Base-by-base conservation (phyloP, 164 flowering plant species). In the Litsea cubeba region DNA sequence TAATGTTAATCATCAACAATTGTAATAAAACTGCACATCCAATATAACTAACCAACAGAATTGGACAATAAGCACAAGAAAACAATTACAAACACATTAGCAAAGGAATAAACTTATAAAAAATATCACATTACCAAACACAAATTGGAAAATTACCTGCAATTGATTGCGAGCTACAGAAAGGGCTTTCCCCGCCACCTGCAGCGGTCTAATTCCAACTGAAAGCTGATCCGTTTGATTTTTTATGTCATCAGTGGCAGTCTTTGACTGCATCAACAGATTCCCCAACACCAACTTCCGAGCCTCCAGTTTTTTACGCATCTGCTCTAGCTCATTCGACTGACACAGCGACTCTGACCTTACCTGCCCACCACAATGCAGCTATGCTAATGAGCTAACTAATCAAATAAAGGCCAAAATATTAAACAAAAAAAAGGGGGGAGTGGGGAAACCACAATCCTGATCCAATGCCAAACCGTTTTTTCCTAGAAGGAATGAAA, bases 321-420 rank as follows among this genome's bases (percentile, higher is more conserved):
- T 90, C 81, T 88, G 89, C 76, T 92, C 91, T 62, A 95, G 85
- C 79, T 88, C 88, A 87, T 93, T 95, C 57, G 79, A 79, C 71
- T 89, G 82, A 75, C 74, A 80, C 74, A 92, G 78, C 30, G 92
- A 85, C 75, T 89, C 91, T 30, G 89, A 81, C 71, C 85, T 78
- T 69, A 85, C 86, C 98, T 95, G 92, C 79, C 74, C 83, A 83
- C 72, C 76, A 85, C 68, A 72, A 74, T 54, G 73, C 76, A 64
- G 68, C 81, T 58, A 86, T 85, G 81, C 88, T 82, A 85, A 79
- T 54, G 72, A 76, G 84, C 83, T 78, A 83, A 83, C 79, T 74
- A 83, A 75, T 81, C 80, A 83, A 81, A 82, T 75, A 82, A 85
- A 67, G 76, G 75, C 71, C 71, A 76, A 18, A 32, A 75, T 75